These are phyloP conservation scores for Lanmaoa rubissima DNA, from an alignment of 768 basidiomycete genomes.

Conservation along the genomic window DNA sequence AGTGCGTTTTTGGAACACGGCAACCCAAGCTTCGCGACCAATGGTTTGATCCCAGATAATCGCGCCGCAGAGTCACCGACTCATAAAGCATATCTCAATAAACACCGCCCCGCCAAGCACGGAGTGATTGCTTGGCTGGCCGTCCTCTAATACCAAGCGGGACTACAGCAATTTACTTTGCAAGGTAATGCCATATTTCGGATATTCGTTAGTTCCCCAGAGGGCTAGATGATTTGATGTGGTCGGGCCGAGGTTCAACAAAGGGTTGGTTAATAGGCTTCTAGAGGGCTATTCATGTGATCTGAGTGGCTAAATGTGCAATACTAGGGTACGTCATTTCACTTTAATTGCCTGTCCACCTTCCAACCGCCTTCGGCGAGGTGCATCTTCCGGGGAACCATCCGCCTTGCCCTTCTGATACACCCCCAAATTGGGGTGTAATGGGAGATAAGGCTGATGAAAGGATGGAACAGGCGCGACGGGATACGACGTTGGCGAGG, in stretches of 20 bases:
- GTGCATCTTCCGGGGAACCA: conserved; percentile 39
- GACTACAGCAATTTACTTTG: conserved; percentile 12
- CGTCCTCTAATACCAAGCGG: conserved; percentile 1
- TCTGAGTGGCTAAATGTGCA: conserved; percentile 26
- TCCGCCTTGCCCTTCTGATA: conserved; percentile 35
- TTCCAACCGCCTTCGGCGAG: conserved; percentile 55
- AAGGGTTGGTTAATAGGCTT: conserved; percentile 22
- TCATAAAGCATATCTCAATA: conserved; percentile 9
- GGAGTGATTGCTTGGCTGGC: conserved; percentile 13
- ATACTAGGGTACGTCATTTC: conserved; percentile 37
- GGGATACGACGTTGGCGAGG: conserved; percentile 40
- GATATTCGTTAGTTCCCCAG: conserved; percentile 20
- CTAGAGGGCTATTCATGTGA: conserved; percentile 25
- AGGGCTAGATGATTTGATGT: conserved; percentile 24
- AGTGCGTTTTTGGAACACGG: conserved; percentile 17
- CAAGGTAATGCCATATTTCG: conserved; percentile 4
- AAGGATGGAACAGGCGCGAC: conserved; percentile 40
- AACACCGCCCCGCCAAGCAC: conserved; percentile 21
- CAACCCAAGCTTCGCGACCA: conserved; percentile 6
- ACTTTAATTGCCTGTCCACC: conserved; percentile 54
- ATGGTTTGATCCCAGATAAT: conserved; percentile 10
- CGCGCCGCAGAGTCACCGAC: conserved; percentile 23
- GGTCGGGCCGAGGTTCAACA: conserved; percentile 15
- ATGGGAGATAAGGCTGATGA: conserved; percentile 50
- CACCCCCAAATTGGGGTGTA: conserved; percentile 49